Base-by-base conservation (phyloP, 73 alveolate genomes). In the Chromera velia region DNA sequence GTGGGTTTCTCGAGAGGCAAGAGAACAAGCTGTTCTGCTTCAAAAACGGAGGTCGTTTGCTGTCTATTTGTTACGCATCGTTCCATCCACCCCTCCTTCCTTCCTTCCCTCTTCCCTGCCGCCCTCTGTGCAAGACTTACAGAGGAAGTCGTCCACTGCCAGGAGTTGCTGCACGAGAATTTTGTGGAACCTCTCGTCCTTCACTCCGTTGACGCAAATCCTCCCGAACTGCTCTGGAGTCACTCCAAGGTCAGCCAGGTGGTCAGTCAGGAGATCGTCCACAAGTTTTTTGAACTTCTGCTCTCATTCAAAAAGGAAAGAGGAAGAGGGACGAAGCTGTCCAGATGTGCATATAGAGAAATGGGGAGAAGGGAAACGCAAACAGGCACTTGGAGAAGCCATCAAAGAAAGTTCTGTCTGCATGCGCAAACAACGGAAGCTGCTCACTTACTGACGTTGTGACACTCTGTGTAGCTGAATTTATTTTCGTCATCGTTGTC, bases 401-500 rank as follows among this genome's bases (percentile, higher is more conserved):
- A 10, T 28, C 67, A 46, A n/a, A n/a, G n/a, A n/a, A n/a, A n/a
- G n/a, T n/a, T n/a, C n/a, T n/a, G n/a, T n/a, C n/a, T n/a, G n/a
- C n/a, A n/a, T n/a, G n/a, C n/a, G n/a, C n/a, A n/a, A n/a, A n/a
- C n/a, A n/a, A 13, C 32, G 33, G 31, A 47, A 26, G 34, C 0
- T 28, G 26, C 18, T 0, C 34, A 27, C 40, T 32, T 17, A 32
- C 46, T 63, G 74, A 89, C 91, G 47, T 76, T 82, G 87, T 91
- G 97, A 64, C 89, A 72, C 27, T 81, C 73, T 17, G 97, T 91
- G 78, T 87, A 87, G 32, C 72, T 62, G 48, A 93, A 80, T 88
- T 91, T 93, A 82, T 93, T 93, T 79, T 93, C 97, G 30, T 90
- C 95, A 32, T 91, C 95, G 70, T 83, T 89, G 74, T 93, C 98